phyloP scores from a whole-genome alignment of 1,139 yeast species.

The Suhomyces chickasaworum region DNA sequence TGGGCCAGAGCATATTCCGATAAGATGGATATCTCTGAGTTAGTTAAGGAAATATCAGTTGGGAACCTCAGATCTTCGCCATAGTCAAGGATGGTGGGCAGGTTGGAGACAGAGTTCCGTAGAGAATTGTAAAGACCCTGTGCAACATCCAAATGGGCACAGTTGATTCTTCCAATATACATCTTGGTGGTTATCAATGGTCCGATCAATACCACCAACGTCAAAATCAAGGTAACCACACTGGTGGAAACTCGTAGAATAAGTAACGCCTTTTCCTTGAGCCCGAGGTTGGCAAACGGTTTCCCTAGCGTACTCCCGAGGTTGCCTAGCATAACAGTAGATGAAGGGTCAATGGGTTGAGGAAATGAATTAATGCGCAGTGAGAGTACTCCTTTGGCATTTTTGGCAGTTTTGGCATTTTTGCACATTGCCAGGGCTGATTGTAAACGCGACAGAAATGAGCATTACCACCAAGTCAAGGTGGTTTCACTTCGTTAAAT shows the following conservation, averaged over 20 bases:
- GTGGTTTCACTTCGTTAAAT: no score
- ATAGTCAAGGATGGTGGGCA: slow-evolving; percentile 20
- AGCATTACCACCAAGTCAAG: no score
- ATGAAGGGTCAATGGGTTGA: not conserved
- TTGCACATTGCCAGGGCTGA: not conserved
- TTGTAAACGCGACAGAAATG: not conserved
- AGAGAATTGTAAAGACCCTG: slow-evolving; percentile 53
- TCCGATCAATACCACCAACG: slow-evolving; percentile 32
- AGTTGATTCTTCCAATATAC: slow-evolving; percentile 46
- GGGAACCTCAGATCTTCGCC: slow-evolving; percentile 25
- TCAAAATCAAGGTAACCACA: slow-evolving; percentile 24
- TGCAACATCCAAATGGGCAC: slow-evolving; percentile 54
- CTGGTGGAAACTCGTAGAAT: slow-evolving; percentile 30
- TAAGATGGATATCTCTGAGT: slow-evolving; percentile 51
- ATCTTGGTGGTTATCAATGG: slow-evolving; percentile 27
- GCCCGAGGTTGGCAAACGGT: slow-evolving; percentile 31
- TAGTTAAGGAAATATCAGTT: slow-evolving; percentile 44
- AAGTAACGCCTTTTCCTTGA: slow-evolving; percentile 35
- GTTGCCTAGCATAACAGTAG: slow-evolving; percentile 4
- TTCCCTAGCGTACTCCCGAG: slow-evolving; percentile 1
- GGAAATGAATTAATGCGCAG: not conserved
- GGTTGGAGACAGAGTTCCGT: slow-evolving; percentile 35
- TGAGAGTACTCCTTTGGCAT: not conserved
- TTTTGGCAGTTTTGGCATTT: not conserved
- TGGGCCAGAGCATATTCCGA: slow-evolving; percentile 50